Evolutionary conservation across 73 alveolate genomes (phyloP).

Genomic region (Durusdinium trenchii): DNA sequence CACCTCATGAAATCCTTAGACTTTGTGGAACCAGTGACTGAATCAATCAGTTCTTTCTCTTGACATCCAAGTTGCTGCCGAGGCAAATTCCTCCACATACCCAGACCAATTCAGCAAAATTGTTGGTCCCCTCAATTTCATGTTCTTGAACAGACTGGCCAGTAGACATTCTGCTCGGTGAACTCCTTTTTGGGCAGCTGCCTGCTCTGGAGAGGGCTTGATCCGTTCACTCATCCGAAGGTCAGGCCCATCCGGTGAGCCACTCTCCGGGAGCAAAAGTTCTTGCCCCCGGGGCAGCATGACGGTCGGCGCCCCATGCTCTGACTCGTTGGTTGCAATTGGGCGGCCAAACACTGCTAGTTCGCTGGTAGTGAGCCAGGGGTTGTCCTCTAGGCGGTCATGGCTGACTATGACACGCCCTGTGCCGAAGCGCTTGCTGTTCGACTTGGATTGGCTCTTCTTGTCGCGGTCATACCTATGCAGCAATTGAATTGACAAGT

Average conservation of each 20-base stretch:
- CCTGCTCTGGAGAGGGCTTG: constrained; percentile 26
- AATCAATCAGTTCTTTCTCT: not conserved
- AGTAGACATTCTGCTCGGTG: not conserved
- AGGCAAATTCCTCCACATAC: constrained; percentile 46
- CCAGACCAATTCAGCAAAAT: constrained; percentile 4
- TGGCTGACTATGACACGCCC: not conserved
- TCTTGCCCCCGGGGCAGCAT: constrained; percentile 13
- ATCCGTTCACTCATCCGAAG: not conserved
- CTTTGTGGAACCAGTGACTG: no score
- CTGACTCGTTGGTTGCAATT: not conserved
- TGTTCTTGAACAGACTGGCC: not conserved
- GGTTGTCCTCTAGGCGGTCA: not conserved
- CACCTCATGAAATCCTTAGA: no score
- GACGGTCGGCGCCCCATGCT: constrained; percentile 36
- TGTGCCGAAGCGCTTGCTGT: not conserved
- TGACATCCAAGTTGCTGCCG: not conserved
- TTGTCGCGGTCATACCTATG: not conserved
- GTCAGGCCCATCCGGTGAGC: not conserved
- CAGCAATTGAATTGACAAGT: not conserved
- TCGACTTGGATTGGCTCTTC: not conserved
- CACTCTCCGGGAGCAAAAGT: not conserved
- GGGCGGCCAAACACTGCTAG: not conserved
- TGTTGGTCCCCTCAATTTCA: not conserved
- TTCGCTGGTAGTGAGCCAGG: not conserved
- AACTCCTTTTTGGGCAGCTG: constrained; percentile 26